Conservation (phyloP, 306 rosid genomes). For the Gleditsia sinensis region DNA sequence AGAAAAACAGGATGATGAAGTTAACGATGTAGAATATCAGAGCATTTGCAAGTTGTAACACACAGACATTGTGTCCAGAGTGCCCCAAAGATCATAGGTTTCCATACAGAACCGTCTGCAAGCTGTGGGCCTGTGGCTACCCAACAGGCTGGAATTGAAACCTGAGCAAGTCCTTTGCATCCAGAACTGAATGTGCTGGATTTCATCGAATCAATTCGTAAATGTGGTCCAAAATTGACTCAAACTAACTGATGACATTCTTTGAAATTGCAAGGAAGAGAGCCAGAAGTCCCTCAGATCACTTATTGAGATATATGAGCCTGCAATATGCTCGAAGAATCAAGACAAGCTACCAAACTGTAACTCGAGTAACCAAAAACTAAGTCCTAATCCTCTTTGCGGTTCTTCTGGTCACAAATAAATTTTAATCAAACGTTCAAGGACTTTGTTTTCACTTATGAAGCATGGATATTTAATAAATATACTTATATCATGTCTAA, state of each 20-base stretch:
- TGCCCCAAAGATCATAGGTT: neutral
- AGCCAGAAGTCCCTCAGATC: neutral
- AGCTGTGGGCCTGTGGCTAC: too few species aligned
- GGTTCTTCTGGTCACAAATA: neutral
- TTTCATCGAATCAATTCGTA: neutral
- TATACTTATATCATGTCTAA: too few species aligned
- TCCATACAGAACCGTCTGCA: neutral
- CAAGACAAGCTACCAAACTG: neutral
- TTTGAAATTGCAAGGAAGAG: neutral
- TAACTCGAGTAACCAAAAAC: neutral
- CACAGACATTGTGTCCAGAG: neutral
- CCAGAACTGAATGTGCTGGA: neutral
- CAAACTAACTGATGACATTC: neutral
- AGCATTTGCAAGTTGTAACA: neutral
- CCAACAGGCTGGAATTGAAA: neutral
- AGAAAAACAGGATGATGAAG: too few species aligned
- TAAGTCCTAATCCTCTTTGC: neutral
- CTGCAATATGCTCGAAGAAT: conserved; percentile 1
- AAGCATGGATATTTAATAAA: too few species aligned
- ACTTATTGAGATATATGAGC: neutral
- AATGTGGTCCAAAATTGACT: neutral
- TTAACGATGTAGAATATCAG: neutral
- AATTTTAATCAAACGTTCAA: neutral
- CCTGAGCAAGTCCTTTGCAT: neutral
- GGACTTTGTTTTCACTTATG: neutral